Base-by-base conservation (phyloP, 2,329 filamentous ascomycete species). In the Colletotrichum sp. region DNA sequence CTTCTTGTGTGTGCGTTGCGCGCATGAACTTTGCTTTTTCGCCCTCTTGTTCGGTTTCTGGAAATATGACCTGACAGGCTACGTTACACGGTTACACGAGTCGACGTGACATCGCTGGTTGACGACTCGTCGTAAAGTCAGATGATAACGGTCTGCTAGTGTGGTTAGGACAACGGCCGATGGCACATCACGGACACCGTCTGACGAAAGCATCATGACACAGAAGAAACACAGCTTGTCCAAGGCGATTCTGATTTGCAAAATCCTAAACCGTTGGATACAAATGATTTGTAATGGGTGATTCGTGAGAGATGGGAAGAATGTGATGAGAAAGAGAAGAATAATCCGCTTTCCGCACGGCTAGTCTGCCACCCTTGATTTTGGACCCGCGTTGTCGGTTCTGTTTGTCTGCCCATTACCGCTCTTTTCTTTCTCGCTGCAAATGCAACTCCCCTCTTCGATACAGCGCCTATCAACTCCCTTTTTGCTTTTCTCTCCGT, bases 241-340 rank as follows among this genome's bases (percentile, higher is more conserved):
- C 67, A 61, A 72, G 48, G 60, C 15, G 48, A 5, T 72, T 71
- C 6, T 43, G 48, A 71, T 28, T 36, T 66, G 36, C 28, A 55
- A 24, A 74, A 70, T 30, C 18, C 55, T 63, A 55, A 55, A 36
- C 36, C 55, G 38, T 34, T 63, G 30, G 69, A 26, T 63, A 43
- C 26, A 67, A 57, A 9, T 52, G 38, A 48, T 48, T 48, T 55
- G 55, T 72, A 30, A 32, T 73, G 43, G 38, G 34, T 72, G 70
- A n/a, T 72, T 75, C 70, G 43, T 73, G 55, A 73, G 61, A 63
- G 73, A 75, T 75, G 55, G 68, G 69, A 72, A 72, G 55, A 73
- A 72, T 57, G 57, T 73, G 43, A 68, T 67, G 73, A 67, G 70
- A 72, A 73, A 64, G 32, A 32, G 60, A 74, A 64, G 64, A 48